A percentile compares a stretch with the other conserved stretches of the same genome.
phyloP scores from a whole-genome alignment of 495 filamentous ascomycete species.

The Parachaetomium inaequale region DNA sequence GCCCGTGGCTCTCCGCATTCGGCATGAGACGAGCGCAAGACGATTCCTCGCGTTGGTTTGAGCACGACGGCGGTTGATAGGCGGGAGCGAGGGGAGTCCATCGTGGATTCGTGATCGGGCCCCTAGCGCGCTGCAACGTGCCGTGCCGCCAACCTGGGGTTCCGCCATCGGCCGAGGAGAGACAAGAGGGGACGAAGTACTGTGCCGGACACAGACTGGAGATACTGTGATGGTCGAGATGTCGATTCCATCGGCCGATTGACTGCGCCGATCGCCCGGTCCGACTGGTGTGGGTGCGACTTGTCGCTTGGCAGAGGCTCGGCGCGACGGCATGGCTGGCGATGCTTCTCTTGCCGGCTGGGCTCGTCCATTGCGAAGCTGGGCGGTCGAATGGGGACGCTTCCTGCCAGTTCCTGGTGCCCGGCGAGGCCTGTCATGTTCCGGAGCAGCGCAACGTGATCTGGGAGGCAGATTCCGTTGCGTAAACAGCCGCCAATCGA shows the following conservation, averaged over 20 bases:
- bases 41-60: background rate
- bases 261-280: background rate
- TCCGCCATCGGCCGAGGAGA: background rate
- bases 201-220: background rate
- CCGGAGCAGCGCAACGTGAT: conserved; percentile 22
- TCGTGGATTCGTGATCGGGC: conserved; percentile 12
- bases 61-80: background rate
- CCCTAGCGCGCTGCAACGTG: conserved; percentile 13
- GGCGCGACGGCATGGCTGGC: background rate
- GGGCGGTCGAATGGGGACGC: conserved; percentile 20
- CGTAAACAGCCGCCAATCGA: conserved; percentile 24
- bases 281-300: background rate
- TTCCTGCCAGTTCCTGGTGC: background rate
- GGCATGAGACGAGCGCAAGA: background rate
- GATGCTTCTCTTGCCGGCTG: conserved; percentile 1
- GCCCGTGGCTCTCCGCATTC: conserved; percentile 5
- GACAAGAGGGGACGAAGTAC: background rate
- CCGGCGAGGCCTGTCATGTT: conserved; percentile 13
- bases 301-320: background rate
- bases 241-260: background rate
- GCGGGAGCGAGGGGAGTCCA: background rate
- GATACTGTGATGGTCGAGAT: background rate
- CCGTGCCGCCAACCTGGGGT: conserved; percentile 7
- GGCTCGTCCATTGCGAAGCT: background rate
- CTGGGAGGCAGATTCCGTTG: conserved; percentile 22